Evolutionary conservation across 257 asterid species (phyloP), one percentile per base, ranked within the genome.

Genomic region (Thymus mandschuricus): DNA sequence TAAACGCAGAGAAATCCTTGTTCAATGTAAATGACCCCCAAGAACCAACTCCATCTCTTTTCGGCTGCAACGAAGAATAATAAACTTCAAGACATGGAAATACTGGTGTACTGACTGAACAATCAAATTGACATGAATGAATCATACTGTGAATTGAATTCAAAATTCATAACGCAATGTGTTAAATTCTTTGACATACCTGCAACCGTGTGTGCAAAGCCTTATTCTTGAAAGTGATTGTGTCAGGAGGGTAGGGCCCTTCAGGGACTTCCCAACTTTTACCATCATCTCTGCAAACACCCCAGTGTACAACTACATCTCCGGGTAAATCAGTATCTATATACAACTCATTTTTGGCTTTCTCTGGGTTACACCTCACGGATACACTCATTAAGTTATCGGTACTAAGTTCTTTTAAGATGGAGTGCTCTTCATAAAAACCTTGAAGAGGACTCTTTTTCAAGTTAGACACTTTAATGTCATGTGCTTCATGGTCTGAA

Each of bases 281-380:
- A 43, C 48, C 48, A 6, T 43, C 86, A 73, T 73, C 90, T 79
- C 64, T 84, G 84, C 89, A 88, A 72, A 91, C 84, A 76, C 99
- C 99, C 99, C 99, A 92, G 85, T 95, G 99, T 66, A 89, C 76
- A 60, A 88, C 82, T 58, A 88, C 91, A 64, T 92, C 87, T 78
- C 96, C 98, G 34, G 92, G 96, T 80, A 94, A 69, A 82, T 94
- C 97, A 38, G 99, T 94, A 84, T 89, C 97, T 60, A 94, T 80
- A 73, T 59, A 48, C 91, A 94, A 66, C 71, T 81, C 55, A 81
- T 83, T 82, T 81, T 76, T 86, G 66, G 84, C 71, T 52, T 81
- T 80, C 77, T 87, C 87, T 61, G 67, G 77, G 75, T 84, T 75
- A 55, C 75, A 81, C 70, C 66, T 82, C 48, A 84, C 95, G 70